A percentile compares a stretch with the other conserved stretches of the same genome.
These are phyloP conservation scores for Pleurotus ostreatus DNA, from an alignment of 768 basidiomycete species.

Conservation along the genomic window DNA sequence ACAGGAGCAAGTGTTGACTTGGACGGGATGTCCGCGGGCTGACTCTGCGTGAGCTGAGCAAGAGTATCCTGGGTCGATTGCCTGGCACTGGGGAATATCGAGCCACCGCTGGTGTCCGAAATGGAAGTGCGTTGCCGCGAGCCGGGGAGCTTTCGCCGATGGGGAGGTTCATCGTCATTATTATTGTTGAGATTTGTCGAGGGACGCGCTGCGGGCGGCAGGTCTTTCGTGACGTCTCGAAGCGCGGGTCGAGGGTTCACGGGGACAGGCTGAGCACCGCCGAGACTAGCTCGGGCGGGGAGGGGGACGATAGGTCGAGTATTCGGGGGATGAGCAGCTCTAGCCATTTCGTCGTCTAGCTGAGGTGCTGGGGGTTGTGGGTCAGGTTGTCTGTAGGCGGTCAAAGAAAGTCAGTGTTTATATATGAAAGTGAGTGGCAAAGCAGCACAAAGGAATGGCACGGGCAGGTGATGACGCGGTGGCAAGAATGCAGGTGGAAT, in stretches of 20 bases:
- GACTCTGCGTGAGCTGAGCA: not conserved
- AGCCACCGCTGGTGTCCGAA: not conserved
- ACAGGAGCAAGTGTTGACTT: not conserved
- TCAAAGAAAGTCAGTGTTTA: conserved; percentile 11
- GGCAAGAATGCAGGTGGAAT: conserved; percentile 8
- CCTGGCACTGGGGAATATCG: conserved; percentile 1
- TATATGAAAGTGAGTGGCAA: not conserved
- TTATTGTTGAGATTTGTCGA: conserved; percentile 12
- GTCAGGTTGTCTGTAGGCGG: conserved; percentile 18
- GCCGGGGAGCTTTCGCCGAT: conserved; percentile 1
- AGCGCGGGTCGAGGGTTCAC: conserved; percentile 3
- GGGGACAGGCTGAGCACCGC: not conserved
- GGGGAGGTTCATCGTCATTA: conserved; percentile 15
- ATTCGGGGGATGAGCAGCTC: not conserved
- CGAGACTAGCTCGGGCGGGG: conserved; percentile 1
- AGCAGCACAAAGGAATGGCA: conserved; percentile 2
- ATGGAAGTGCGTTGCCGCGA: not conserved
- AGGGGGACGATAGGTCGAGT: conserved; percentile 4
- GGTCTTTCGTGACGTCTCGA: not conserved
- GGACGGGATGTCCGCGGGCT: not conserved
- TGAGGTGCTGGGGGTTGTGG: conserved; percentile 12
- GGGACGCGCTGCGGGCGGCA: not conserved
- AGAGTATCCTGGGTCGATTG: conserved; percentile 2
- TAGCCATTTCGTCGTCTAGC: conserved; percentile 9
- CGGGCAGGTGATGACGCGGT: conserved; percentile 21